Evolutionary conservation across 768 basidiomycete species (phyloP), one percentile per base, ranked within the genome.

Genomic region (Cytidiella melzeri): DNA sequence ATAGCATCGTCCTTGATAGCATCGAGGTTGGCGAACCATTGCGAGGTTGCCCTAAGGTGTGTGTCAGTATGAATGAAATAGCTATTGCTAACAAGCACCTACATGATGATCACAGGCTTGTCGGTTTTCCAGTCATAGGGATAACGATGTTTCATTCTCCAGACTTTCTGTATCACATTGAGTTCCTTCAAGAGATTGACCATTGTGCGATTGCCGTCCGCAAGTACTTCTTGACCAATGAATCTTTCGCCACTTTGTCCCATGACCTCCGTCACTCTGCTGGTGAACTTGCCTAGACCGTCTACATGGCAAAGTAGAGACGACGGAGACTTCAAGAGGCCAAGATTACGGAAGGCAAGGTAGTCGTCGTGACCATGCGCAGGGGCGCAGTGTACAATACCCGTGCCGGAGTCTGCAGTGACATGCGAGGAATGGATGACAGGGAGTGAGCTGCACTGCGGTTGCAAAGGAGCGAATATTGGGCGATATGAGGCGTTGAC

Each of bases 91-190:
- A 41, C 21, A 41, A 13, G 24, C 21, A 65, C 83, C 54, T 60
- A 93, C 90, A 85, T 84, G 54, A 92, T 78, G 57, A 98, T 94
- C 60, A 97, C 83, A 0, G 95, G 94, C 59, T 91, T 72, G 55
- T 92, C 81, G 4, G 95, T 95, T 66, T 90, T 87, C 94, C 94
- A 97, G 59, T 99, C 95, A 62, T 93, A 94, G 0, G 95, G 93
- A 61, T 96, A 99, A 43, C 83, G 80, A 67, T 98, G 95, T 57
- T 79, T 83, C 58, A 90, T 77, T 55, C 74, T 74, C 63, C 88
- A 74, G 45, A 87, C 69, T 57, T 80, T 83, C 37, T 90, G 61
- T 13, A 97, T 69, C 1, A 62, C 78, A 1, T 69, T 71, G n/a
- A 69, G 60, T 18, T 74, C 64, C 56, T 76, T 73, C 43, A 97